Percentiles rank a stretch among this genome's conserved stretches.
Conservation (phyloP, 2,329 filamentous ascomycete genomes). For the Delphinella strobiligena region DNA sequence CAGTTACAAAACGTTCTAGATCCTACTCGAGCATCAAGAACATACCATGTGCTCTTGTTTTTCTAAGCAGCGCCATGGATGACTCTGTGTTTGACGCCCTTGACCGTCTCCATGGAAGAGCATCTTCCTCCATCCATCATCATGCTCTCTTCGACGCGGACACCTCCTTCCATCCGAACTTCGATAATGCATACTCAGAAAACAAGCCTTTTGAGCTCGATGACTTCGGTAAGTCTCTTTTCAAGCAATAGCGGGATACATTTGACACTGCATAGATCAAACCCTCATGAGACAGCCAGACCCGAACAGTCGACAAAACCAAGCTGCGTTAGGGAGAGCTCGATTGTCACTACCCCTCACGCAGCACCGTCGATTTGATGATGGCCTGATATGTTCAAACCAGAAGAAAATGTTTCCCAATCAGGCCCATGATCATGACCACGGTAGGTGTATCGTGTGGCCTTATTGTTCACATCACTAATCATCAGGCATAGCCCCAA, state of each 20-base stretch:
- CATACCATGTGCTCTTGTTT: not conserved
- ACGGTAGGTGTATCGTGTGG: too few species aligned
- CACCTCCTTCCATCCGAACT: too few species aligned
- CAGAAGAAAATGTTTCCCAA: too few species aligned
- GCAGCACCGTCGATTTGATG: too few species aligned
- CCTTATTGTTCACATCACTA: too few species aligned
- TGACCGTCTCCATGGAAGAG: not conserved
- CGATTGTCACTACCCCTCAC: not conserved
- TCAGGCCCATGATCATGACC: too few species aligned
- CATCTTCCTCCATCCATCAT: too few species aligned
- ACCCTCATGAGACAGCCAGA: not conserved
- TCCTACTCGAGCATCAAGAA: too few species aligned
- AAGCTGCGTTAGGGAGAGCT: not conserved
- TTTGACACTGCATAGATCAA: not conserved
- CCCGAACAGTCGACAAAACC: not conserved
- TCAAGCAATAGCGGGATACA: too few species aligned
- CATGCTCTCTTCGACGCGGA: too few species aligned
- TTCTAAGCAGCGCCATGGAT: not conserved
- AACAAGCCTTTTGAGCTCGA: not conserved
- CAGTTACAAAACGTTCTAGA: too few species aligned
- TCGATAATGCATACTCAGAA: not conserved
- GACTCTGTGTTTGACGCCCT: slow-evolving; percentile 1
- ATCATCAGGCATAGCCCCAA: not conserved
- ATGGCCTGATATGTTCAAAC: too few species aligned
- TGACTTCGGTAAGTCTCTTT: not conserved